phyloP scores from a whole-genome alignment of 2,329 filamentous ascomycete genomes.

The Fusarium miscanthi region DNA sequence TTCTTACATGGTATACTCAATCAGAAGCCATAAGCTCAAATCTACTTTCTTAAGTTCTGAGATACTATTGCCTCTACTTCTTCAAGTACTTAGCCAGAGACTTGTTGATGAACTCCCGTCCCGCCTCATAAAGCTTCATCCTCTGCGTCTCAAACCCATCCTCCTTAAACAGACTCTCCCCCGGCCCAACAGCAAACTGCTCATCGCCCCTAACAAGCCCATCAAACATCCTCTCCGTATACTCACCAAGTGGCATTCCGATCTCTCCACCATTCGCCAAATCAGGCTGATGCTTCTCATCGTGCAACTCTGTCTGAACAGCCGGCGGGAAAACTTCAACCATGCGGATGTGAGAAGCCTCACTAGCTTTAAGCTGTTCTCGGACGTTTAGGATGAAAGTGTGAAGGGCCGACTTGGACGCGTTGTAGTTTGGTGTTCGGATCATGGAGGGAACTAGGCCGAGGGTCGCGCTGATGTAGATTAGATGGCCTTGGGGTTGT shows the following conservation, averaged over 20 bases:
- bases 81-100: constrained; percentile 26
- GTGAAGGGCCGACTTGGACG: constrained; percentile 44
- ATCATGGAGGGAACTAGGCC: constrained; percentile 37
- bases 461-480: constrained; percentile 43
- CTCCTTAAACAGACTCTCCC: constrained; percentile 38
- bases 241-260: constrained; percentile 54
- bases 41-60: rapidly evolving
- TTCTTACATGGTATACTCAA: neutral
- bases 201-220: constrained; percentile 38
- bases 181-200: constrained; percentile 41
- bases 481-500: constrained; percentile 23
- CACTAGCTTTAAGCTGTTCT: constrained; percentile 34
- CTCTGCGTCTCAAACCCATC: constrained; percentile 41
- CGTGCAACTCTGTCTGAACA: constrained; percentile 46
- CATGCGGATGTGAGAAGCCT: constrained; percentile 25
- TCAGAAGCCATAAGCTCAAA: neutral
- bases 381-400: constrained; percentile 41
- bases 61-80: neutral
- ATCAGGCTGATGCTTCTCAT: constrained; percentile 43
- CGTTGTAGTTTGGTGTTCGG: constrained; percentile 45
- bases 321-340: constrained; percentile 47
- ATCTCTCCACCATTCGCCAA: constrained; percentile 45
- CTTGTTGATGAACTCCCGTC: constrained; percentile 9
- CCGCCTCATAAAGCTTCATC: constrained; percentile 30
- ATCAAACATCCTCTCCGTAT: constrained; percentile 52